These are phyloP conservation scores for Penicillium ochrochloron DNA, from an alignment of 495 filamentous ascomycete species.

Conservation along the genomic window DNA sequence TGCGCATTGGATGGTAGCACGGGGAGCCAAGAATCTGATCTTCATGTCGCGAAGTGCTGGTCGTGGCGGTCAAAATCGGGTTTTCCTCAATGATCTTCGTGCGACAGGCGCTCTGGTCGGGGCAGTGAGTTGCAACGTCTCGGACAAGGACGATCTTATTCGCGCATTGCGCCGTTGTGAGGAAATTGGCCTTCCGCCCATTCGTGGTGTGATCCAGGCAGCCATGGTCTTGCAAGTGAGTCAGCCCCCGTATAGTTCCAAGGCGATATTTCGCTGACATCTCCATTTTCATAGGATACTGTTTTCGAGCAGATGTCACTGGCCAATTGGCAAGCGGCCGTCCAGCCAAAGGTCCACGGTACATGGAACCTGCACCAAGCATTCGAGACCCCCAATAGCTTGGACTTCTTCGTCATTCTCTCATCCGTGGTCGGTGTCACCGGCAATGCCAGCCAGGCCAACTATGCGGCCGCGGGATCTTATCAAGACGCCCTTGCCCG, in stretches of 20 bases:
- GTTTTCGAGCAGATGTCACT: conserved; percentile 48
- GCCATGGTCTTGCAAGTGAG: conserved; percentile 14
- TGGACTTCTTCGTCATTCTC: conserved; percentile 56
- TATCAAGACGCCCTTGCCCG: conserved; percentile 40
- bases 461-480: conserved; percentile 39
- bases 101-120: background rate
- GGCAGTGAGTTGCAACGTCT: background rate
- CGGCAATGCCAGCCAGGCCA: conserved; percentile 38
- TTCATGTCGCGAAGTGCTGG: conserved; percentile 5
- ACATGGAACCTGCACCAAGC: conserved; percentile 58
- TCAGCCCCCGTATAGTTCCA: background rate
- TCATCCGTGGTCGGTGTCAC: conserved; percentile 37
- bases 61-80: background rate
- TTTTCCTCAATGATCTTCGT: background rate
- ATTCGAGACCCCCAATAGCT: conserved; percentile 25
- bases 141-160: background rate
- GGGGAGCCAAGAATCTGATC: conserved; percentile 5
- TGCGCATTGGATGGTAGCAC: conserved; percentile 3
- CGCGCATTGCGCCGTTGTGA: background rate
- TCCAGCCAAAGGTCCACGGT: conserved; percentile 48
- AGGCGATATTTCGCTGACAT: background rate
- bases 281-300: conserved; percentile 26
- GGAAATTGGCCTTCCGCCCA: background rate
- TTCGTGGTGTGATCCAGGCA: conserved; percentile 10
- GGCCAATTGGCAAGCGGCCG: conserved; percentile 35